Conservation (phyloP, 2,329 filamentous ascomycete species). For the Phialophora tarda region DNA sequence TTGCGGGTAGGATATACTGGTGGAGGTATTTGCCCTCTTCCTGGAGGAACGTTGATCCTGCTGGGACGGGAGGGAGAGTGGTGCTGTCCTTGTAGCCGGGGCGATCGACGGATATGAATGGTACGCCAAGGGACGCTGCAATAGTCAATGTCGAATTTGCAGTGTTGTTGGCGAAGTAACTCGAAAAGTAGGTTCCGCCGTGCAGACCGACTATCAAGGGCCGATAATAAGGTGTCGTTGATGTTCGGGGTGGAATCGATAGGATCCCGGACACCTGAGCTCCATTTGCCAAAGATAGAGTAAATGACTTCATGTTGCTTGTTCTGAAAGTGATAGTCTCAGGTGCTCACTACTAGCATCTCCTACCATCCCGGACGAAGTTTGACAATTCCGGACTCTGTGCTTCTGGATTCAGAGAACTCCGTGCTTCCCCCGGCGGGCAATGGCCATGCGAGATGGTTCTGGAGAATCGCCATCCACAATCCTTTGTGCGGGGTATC, state of each 20-base stretch:
- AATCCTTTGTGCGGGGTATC: background rate
- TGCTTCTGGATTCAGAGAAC: background rate
- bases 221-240: constrained; percentile 5
- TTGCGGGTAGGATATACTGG: constrained; percentile 9
- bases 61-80: constrained; percentile 6
- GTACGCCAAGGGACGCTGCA: constrained; percentile 14
- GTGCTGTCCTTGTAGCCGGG: constrained; percentile 17
- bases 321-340: background rate
- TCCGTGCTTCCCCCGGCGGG: background rate
- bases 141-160: constrained; percentile 2
- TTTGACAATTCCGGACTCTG: background rate
- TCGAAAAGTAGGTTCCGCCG: constrained; percentile 18
- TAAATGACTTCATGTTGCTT: constrained; percentile 11
- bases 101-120: constrained; percentile 12
- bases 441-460: background rate
- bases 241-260: background rate
- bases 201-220: constrained; percentile 13
- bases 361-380: background rate
- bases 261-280: constrained; percentile 8
- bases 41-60: constrained; percentile 8
- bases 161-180: constrained; percentile 6
- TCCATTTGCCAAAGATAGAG: constrained; percentile 11
- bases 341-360: background rate
- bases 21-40: constrained; percentile 22
- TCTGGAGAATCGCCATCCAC: background rate